A percentile compares a stretch with the other conserved stretches of the same genome.
Conservation (phyloP, 2,329 filamentous ascomycete genomes). For the Diaporthe batatas region DNA sequence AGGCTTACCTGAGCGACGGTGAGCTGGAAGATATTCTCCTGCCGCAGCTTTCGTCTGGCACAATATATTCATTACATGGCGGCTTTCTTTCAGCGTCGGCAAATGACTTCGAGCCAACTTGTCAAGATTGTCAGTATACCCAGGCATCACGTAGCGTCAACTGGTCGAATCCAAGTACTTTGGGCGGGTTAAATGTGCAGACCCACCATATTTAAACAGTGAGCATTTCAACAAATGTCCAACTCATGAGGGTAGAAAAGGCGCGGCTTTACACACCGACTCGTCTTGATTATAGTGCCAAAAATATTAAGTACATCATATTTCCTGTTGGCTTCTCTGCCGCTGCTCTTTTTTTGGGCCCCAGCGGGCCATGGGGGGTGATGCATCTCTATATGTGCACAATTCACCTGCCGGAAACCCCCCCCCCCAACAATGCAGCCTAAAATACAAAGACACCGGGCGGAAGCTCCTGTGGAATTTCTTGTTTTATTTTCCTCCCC, state of each 20-base stretch:
- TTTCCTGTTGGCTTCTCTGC: constrained; percentile 4
- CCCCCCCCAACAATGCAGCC: neutral
- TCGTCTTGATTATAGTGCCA: constrained; percentile 32
- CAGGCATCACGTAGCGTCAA: neutral
- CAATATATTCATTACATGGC: neutral
- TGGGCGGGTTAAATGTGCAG: too few species aligned
- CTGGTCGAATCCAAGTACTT: too few species aligned
- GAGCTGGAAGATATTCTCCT: too few species aligned
- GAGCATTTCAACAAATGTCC: neutral
- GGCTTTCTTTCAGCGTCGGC: neutral
- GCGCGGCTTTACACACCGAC: neutral
- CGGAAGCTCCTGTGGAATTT: neutral
- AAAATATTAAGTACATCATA: constrained; percentile 31
- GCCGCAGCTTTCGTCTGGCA: neutral
- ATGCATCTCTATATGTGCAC: constrained; percentile 1
- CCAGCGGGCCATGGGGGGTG: neutral
- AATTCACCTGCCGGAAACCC: neutral
- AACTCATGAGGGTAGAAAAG: neutral
- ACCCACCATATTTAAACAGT: too few species aligned
- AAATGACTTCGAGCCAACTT: neutral
- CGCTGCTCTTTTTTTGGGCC: neutral
- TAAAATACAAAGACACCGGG: neutral
- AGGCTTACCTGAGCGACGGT: neutral
- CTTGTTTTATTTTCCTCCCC: neutral
- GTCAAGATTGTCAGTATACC: neutral